phyloP scores from a whole-genome alignment of 2,329 filamentous ascomycete species.

The Dactylonectria macrodidyma region DNA sequence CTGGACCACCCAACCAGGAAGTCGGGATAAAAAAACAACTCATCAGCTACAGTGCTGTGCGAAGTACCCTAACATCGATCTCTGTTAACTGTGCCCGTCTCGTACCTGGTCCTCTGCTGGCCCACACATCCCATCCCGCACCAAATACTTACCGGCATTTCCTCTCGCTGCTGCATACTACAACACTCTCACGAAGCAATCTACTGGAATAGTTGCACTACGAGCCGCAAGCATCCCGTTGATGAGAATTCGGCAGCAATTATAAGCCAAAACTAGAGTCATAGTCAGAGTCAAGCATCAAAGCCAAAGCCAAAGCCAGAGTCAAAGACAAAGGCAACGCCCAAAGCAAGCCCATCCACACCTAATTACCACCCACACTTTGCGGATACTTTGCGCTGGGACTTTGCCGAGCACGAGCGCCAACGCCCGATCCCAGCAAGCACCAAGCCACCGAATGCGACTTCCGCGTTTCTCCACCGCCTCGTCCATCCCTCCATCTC shows the following conservation, averaged over 20 bases:
- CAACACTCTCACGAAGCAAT: background rate
- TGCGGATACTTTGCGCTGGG: slow-evolving; percentile 6
- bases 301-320: background rate
- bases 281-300: too few relatives aligned
- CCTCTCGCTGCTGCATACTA: too few relatives aligned
- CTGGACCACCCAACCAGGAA: slow-evolving; percentile 41
- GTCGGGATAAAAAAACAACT: slow-evolving; percentile 40
- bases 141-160: background rate
- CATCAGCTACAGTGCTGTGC: slow-evolving; percentile 4
- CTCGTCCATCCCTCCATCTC: slow-evolving; percentile 19
- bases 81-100: background rate
- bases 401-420: slow-evolving; percentile 17
- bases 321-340: background rate
- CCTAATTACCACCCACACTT: background rate
- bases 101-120: background rate
- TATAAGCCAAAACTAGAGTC: background rate
- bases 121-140: background rate
- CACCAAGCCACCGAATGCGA: slow-evolving; percentile 25
- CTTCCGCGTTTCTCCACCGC: slow-evolving; percentile 29
- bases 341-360: background rate
- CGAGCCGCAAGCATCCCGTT: background rate
- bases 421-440: slow-evolving; percentile 18
- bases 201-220: background rate
- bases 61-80: background rate
- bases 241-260: background rate